Evolutionary conservation across 176 grass and related monocot genomes (phyloP).

Genomic region (Tillandsia leiboldiana): DNA sequence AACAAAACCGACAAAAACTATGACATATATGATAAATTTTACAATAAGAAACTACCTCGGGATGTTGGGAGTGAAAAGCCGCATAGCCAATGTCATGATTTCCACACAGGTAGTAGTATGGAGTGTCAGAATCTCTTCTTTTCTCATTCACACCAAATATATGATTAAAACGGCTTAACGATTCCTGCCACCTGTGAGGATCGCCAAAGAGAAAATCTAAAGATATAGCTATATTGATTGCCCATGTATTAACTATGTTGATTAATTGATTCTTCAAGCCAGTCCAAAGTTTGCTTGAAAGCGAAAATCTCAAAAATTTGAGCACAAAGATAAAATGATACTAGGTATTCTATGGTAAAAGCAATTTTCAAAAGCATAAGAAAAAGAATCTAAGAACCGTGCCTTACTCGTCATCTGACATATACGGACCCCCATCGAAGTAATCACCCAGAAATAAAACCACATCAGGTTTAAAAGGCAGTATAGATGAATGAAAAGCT

Average conservation of each 20-base stretch:
- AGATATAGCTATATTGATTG: neutral
- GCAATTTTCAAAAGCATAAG: neutral
- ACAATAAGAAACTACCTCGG: conserved; percentile 45
- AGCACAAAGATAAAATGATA: conserved; percentile 3
- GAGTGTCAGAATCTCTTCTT: conserved; percentile 36
- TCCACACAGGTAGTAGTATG: conserved; percentile 80
- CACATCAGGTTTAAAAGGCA: conserved; percentile 64
- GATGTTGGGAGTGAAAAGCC: conserved; percentile 49
- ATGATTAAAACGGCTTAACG: conserved; percentile 79
- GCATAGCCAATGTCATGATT: conserved; percentile 96
- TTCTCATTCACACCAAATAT: conserved; percentile 76
- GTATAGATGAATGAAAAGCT: conserved; percentile 69
- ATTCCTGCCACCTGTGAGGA: conserved; percentile 70
- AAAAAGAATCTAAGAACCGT: conserved; percentile 48
- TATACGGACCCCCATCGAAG: conserved; percentile 72
- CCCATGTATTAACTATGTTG: neutral
- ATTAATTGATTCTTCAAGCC: no score
- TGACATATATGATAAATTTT: no score
- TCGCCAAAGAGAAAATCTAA: conserved; percentile 10
- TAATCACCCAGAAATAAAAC: conserved; percentile 83
- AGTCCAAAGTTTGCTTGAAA: neutral
- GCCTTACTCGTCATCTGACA: conserved; percentile 95
- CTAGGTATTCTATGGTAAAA: neutral
- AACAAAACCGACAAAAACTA: no score
- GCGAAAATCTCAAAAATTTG: neutral